phyloP scores from a whole-genome alignment of 2,329 filamentous ascomycete species.

The Fusarium brevicatenulatum region DNA sequence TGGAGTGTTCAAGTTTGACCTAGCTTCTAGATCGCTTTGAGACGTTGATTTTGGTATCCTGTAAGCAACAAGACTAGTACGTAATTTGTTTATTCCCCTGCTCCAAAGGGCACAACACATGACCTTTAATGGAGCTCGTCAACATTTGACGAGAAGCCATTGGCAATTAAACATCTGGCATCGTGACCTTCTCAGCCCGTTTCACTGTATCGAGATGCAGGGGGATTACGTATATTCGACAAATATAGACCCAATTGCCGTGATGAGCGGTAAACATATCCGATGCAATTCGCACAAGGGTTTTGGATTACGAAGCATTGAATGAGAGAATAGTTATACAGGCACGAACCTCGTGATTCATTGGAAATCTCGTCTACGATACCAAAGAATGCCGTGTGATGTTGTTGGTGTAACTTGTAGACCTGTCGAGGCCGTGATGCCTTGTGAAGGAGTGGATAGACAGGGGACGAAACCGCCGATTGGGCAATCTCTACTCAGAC shows the following conservation, averaged over 20 bases:
- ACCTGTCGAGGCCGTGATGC: constrained; percentile 18
- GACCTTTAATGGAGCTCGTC: constrained; percentile 40
- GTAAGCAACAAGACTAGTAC: constrained; percentile 39
- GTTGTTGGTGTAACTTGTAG: constrained; percentile 13
- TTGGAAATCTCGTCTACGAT: constrained; percentile 13
- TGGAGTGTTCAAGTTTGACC: constrained; percentile 11
- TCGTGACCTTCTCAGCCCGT: constrained; percentile 39
- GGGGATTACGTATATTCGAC: constrained; percentile 23
- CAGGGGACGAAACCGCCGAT: constrained; percentile 31
- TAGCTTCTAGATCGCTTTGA: constrained; percentile 14
- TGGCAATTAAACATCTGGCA: constrained; percentile 44
- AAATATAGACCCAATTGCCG: constrained; percentile 4
- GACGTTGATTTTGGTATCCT: constrained; percentile 11
- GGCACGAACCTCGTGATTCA: constrained; percentile 26
- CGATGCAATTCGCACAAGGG: constrained; percentile 15
- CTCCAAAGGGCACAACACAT: constrained; percentile 35
- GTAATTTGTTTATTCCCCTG: constrained; percentile 39
- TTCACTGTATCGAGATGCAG: constrained; percentile 9
- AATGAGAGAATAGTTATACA: background rate
- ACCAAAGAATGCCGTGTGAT: constrained; percentile 8
- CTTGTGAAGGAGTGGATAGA: background rate
- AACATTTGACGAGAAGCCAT: constrained; percentile 32
- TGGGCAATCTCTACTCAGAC: constrained; percentile 27
- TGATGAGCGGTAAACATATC: constrained; percentile 29
- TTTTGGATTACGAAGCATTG: constrained; percentile 25